A percentile compares a stretch with the other conserved stretches of the same genome.
Conservation (phyloP, 495 filamentous ascomycete species). For the Elasticomyces elasticus region DNA sequence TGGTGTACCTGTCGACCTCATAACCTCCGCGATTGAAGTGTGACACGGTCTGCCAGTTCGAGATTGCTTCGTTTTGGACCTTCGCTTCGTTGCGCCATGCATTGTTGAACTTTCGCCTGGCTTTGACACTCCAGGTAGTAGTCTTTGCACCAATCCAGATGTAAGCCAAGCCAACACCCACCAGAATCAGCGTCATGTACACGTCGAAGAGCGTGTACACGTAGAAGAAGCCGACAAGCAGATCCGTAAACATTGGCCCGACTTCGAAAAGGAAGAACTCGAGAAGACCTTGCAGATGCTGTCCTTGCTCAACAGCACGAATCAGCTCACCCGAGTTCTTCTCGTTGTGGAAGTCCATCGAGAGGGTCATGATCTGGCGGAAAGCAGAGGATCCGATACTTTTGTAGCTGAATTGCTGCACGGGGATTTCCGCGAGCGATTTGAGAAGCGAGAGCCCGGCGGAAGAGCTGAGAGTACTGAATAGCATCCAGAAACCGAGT, state of each 20-base stretch:
- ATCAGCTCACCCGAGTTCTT: conserved; percentile 65
- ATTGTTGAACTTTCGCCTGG: conserved; percentile 9
- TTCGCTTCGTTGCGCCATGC: conserved; percentile 45
- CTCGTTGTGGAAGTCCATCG: conserved; percentile 67
- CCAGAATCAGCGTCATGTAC: conserved; percentile 63
- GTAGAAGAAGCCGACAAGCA: conserved; percentile 58
- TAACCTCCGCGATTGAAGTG: conserved; percentile 63
- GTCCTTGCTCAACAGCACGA: conserved; percentile 55
- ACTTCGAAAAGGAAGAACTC: conserved; percentile 59
- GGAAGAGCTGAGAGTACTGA: conserved; percentile 12
- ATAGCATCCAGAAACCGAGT: conserved; percentile 29
- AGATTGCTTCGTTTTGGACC: conserved; percentile 52
- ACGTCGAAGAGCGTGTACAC: conserved; percentile 59
- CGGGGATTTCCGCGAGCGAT: conserved; percentile 16
- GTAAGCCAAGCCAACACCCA: conserved; percentile 51
- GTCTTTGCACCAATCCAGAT: conserved; percentile 38
- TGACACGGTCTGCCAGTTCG: conserved; percentile 57
- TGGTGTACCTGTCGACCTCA: conserved; percentile 51
- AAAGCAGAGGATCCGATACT: conserved; percentile 56
- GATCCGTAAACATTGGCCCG: conserved; percentile 61
- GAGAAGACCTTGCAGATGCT: conserved; percentile 51
- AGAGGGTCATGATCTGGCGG: conserved; percentile 66
- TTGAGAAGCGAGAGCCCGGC: conserved; percentile 17
- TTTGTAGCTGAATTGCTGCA: conserved; percentile 54
- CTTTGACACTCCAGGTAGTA: conserved; percentile 17